Evolutionary conservation across 139 green algal species (phyloP).

Genomic region (Coccomyxa sp.): DNA sequence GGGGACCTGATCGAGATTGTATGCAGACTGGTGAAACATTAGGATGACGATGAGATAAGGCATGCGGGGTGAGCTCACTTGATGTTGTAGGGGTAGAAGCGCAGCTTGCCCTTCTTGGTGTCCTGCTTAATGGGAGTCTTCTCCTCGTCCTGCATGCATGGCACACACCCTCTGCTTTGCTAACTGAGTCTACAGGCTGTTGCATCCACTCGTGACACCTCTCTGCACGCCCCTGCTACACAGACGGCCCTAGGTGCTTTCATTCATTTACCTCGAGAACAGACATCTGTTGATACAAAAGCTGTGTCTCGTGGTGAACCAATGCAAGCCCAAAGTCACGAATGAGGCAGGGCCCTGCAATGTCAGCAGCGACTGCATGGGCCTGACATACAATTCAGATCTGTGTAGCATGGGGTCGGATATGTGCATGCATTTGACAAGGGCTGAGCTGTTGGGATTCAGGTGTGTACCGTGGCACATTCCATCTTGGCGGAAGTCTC

Average conservation of each 20-base stretch:
- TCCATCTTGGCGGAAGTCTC: conserved; percentile 99
- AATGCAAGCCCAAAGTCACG: too few species aligned
- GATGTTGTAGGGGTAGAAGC: conserved; percentile 99
- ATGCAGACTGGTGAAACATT: too few species aligned
- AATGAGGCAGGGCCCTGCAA: too few species aligned
- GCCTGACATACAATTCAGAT: neutral
- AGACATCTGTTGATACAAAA: neutral
- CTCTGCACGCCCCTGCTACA: too few species aligned
- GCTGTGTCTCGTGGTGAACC: neutral
- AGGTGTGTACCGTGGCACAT: conserved; percentile 70
- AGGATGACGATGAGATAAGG: too few species aligned
- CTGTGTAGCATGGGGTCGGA: neutral
- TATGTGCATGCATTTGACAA: neutral
- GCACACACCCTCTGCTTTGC: neutral
- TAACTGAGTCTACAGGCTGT: neutral
- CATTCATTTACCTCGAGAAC: neutral
- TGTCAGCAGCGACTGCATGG: neutral
- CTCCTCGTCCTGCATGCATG: conserved; percentile 76
- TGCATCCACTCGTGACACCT: neutral
- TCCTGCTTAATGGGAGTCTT: conserved; percentile 99
- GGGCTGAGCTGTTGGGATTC: neutral
- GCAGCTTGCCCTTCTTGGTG: conserved; percentile 99
- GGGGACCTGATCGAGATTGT: too few species aligned
- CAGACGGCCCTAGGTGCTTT: too few species aligned
- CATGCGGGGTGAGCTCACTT: too few species aligned